Evolutionary conservation across 2,329 filamentous ascomycete genomes (phyloP), one percentile per base, ranked within the genome.

Genomic region (Arthrocladium fulminans): DNA sequence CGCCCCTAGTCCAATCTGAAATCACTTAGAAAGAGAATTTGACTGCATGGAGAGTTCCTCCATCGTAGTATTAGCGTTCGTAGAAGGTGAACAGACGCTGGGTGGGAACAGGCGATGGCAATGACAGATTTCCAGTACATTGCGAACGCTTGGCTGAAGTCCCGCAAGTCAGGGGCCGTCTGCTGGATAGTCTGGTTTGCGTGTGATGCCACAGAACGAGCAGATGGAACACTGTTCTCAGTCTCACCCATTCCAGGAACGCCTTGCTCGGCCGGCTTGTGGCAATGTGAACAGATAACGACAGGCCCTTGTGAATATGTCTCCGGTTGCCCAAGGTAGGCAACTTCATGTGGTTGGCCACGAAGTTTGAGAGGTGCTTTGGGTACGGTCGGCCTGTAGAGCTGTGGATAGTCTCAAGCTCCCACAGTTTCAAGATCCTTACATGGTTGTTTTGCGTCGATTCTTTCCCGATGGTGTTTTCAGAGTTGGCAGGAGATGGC

Each of bases 371-470:
- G n/a, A n/a, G n/a, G n/a, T n/a, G 22, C 3, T 34, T 22, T 7
- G 13, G 7, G 19, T 39, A 38, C 4, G 19, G 10, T 3, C 34
- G 23, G 29, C 34, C 44, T 3, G 44, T 38, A 4, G 19, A 23
- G 4, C 7, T 10, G 13, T 47, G 32, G 13, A 39, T 34, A 17
- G 32, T 22, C 19, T 47, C 44, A 10, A 47, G 34, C 25, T 47
- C 44, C 44, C 44, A 47, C n/a, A 34, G 44, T 24, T n/a, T 47
- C 44, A 29, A 47, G 44, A 15, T 10, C 19, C 19, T 38, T 27
- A 15, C 12, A 13, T 15, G 39, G 44, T 8, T 10, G 3, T 3
- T 12, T 19, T 10, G 44, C 23, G 25, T 47, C 44, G 22, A 37
- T 38, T 3, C 7, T 15, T n/a, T n/a, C 10, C 12, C 23, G 22